Evolutionary conservation across 352 stramenopile genomes (phyloP), one percentile per base, ranked within the genome.

Genomic region (Phytophthora tubulina): DNA sequence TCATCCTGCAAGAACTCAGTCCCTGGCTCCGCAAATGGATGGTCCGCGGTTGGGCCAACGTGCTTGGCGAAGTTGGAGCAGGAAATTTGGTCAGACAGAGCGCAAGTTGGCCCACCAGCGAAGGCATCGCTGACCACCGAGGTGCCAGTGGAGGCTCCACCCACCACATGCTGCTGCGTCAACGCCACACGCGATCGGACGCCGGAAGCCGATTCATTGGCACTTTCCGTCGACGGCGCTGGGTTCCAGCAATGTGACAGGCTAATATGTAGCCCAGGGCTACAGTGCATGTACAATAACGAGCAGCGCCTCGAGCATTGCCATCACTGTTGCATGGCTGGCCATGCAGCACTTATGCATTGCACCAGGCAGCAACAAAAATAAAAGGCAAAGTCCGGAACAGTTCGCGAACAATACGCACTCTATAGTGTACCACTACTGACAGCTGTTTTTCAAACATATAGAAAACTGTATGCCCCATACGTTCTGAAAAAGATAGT

Each of bases 401-500:
- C 53, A 42, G 9, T 64, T 36, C 65, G 35, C 31, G 65, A 73
- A 73, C 57, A 38, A 41, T 59, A 21, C 45, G 45, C 35, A 50
- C 51, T 57, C 52, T 63, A 48, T 61, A 33, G 15, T 35, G 62
- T 63, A 52, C 51, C 41, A 70, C 62, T 56, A n/a, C 42, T 15
- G 31, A 39, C 50, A 54, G 9, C 62, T 55, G 46, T 49, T 59
- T n/a, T 31, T 21, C 6, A 39, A 38, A 21, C 21, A 45, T 6
- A 33, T 46, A 44, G 31, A 4, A 31, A 14, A 21, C 36, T 54
- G 45, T 42, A 60, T 39, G 53, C 7, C 9, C n/a, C 10, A 54
- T 54, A 63, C 17, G 49, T 54, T 46, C 55, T 42, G 41, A 52
- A 42, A 52, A 52, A 46, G 42, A 54, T 30, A 54, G 11, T 27